Percentiles rank a stretch among this genome's conserved stretches.
phyloP scores from a whole-genome alignment of 192 early-diverging fungal genomes.

The Gonapodya prolifera region DNA sequence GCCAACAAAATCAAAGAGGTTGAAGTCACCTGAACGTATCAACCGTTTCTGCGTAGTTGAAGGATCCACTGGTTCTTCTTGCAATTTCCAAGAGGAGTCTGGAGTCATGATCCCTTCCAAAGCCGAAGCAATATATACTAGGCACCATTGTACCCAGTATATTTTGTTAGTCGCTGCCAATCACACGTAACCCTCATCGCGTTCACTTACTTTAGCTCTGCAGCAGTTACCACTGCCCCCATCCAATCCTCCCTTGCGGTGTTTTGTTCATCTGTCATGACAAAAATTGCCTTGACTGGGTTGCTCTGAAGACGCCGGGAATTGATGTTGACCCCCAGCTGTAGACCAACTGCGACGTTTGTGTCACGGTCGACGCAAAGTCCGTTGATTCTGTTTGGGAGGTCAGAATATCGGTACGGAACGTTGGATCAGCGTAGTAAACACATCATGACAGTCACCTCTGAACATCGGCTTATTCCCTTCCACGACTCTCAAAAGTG shows the following conservation, averaged over 20 bases:
- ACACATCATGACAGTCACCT: background rate
- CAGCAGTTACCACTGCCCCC: background rate
- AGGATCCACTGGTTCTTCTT: background rate
- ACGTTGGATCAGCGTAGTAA: no score
- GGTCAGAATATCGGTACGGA: background rate
- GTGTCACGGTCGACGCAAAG: background rate
- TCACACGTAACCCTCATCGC: no score
- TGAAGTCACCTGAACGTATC: background rate
- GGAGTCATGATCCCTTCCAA: conserved; percentile 1
- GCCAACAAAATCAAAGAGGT: no score
- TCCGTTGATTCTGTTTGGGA: background rate
- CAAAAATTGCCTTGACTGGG: background rate
- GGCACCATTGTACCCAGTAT: no score
- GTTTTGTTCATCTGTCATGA: background rate
- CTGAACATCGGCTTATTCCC: background rate
- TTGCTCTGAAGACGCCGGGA: background rate
- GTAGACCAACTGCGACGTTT: background rate
- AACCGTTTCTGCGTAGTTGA: background rate
- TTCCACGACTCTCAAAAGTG: background rate
- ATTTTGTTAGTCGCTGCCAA: no score
- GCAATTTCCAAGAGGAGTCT: background rate
- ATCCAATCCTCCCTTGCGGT: background rate
- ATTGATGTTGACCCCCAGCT: background rate
- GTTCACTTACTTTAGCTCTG: background rate
- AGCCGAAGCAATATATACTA: background rate